Base-by-base conservation (phyloP, 176 grass and related monocot species). In the Metroxylon sagu region DNA sequence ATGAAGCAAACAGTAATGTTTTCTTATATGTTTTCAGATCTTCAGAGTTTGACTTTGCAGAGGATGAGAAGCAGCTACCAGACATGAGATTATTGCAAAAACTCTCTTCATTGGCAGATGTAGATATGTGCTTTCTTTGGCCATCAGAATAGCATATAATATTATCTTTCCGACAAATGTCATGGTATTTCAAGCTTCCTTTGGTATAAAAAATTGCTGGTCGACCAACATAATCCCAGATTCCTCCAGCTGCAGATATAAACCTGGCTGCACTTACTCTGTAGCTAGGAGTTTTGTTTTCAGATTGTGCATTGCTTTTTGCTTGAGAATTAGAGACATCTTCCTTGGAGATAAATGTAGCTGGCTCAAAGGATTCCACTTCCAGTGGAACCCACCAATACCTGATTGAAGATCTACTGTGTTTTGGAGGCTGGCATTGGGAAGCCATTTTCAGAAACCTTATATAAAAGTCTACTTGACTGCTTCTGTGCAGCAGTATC, bases 221-320 rank as follows among this genome's bases (percentile, higher is more conserved):
- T 1, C 83, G 77, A 14, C 61, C 75, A 66, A 97, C 74, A 82
- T 82, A 78, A 72, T 84, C 83, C 87, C 86, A 91, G 35, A 91
- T 58, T 49, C 78, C 77, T 18, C 69, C 15, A 62, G 91, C 69
- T 59, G 68, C 79, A 18, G 75, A 77, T 50, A 76, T 64, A 54
- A 90, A 82, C 69, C 75, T 79, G 17, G 83, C 70, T 57, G 81
- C 88, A 50, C 76, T 90, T 58, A 90, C 30, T 49, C 48, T 64
- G 60, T 58, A 85, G 25, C 61, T 67, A 27, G 50, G 60, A 63
- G 21, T 49, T 67, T 57, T 83, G 17, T 59, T 85, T 61, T 80
- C 59, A 56, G 78, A 63, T 57, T 75, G 69, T 27, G 52, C 31
- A 81, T 14, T 56, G 58, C 48, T 74, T 25, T 68, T 80, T 16